phyloP scores from a whole-genome alignment of 1,284 basidiomycete species.

The Porphyrellus sp. region DNA sequence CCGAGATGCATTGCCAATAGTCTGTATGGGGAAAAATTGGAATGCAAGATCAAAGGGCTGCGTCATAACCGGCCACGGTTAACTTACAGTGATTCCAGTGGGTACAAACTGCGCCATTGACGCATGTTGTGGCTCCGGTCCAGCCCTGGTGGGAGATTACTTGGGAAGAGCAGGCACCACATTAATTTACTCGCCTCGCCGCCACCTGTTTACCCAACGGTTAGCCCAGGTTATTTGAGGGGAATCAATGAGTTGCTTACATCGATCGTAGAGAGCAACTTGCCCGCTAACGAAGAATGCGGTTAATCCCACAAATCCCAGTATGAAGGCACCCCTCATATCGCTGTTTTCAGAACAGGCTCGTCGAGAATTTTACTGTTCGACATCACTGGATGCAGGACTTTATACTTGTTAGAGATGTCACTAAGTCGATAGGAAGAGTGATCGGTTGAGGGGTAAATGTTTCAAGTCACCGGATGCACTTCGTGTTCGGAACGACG shows the following conservation, averaged over 20 bases:
- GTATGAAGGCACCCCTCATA: slow-evolving; percentile 10
- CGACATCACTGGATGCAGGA: neutral
- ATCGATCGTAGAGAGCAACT: slow-evolving; percentile 14
- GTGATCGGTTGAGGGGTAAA: neutral
- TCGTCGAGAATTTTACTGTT: neutral
- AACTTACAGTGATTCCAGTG: slow-evolving; percentile 10
- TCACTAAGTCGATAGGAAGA: neutral
- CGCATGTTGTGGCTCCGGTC: slow-evolving; percentile 14
- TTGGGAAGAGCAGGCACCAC: neutral
- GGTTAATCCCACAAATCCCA: slow-evolving; percentile 5
- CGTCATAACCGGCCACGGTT: no score
- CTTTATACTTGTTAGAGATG: no score
- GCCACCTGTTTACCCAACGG: slow-evolving; percentile 8
- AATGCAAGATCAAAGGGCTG: neutral
- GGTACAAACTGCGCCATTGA: slow-evolving; percentile 10
- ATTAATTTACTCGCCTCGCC: neutral
- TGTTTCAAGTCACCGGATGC: neutral
- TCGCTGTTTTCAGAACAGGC: neutral
- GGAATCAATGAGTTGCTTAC: neutral
- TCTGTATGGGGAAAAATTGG: neutral
- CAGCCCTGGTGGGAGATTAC: neutral
- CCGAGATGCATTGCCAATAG: slow-evolving; percentile 14
- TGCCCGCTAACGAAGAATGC: slow-evolving; percentile 8
- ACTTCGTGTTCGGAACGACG: neutral
- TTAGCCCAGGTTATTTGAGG: neutral